Evolutionary conservation across 2,329 filamentous ascomycete species (phyloP).

Genomic region (Blumeria hordei): DNA sequence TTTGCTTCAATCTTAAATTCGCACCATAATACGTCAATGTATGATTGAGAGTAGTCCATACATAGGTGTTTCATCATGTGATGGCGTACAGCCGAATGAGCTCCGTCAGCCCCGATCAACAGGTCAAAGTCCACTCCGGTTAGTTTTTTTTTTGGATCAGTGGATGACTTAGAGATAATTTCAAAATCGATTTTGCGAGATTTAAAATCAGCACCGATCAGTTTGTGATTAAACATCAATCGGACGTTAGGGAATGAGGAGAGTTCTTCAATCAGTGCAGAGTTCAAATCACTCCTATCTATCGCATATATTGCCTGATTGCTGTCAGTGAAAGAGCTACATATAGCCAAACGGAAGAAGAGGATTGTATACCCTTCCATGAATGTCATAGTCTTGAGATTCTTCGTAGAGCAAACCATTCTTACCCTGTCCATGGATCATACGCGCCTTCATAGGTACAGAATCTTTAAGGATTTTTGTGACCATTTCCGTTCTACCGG

Average conservation of each 20-base stretch:
- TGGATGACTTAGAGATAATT: conserved; percentile 13
- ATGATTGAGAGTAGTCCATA: conserved; percentile 80
- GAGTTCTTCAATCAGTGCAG: conserved; percentile 58
- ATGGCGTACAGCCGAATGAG: conserved; percentile 73
- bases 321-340: too few species aligned
- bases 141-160: conserved; percentile 23
- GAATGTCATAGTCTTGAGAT: conserved; percentile 73
- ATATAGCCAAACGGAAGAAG: not conserved
- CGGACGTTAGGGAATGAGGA: conserved; percentile 72
- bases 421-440: conserved; percentile 60
- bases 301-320: conserved; percentile 57
- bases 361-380: conserved; percentile 41
- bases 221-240: conserved; percentile 79
- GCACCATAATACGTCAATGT: conserved; percentile 94
- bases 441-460: conserved; percentile 84
- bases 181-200: conserved; percentile 75
- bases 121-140: conserved; percentile 75
- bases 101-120: conserved; percentile 83
- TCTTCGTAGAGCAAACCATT: conserved; percentile 47
- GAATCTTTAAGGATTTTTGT: conserved; percentile 52
- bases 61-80: conserved; percentile 89
- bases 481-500: conserved; percentile 41
- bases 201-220: conserved; percentile 71
- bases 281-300: conserved; percentile 66
- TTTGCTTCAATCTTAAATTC: conserved; percentile 61